Evolutionary conservation across 1,284 basidiomycete genomes (phyloP).

Genomic region (Athelia sp.): DNA sequence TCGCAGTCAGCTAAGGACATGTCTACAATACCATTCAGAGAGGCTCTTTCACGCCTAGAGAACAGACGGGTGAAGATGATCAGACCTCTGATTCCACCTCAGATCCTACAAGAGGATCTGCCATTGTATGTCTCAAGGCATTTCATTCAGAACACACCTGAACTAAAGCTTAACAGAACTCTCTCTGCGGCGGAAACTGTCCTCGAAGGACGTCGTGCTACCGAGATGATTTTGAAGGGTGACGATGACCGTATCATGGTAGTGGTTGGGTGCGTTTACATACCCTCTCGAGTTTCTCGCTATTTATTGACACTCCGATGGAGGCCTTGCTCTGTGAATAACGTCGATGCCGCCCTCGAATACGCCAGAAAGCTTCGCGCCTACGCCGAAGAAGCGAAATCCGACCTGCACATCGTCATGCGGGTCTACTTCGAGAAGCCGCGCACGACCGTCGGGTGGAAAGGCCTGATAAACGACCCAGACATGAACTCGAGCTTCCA

Average conservation of each 20-base stretch:
- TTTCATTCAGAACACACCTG: background rate
- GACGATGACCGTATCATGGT: conserved; percentile 88
- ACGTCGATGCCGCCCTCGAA: conserved; percentile 78
- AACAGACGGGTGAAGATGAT: conserved; percentile 85
- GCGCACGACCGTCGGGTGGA: conserved; percentile 96
- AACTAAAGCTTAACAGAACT: conserved; percentile 51
- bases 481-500: conserved; percentile 84
- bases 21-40: conserved; percentile 67
- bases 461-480: conserved; percentile 96
- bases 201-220: conserved; percentile 75
- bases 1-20: conserved; percentile 43
- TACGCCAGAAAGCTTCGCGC: conserved; percentile 78
- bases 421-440: conserved; percentile 97
- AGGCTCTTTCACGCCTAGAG: conserved; percentile 78
- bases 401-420: conserved; percentile 95
- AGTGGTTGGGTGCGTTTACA: conserved; percentile 74
- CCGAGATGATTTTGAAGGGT: conserved; percentile 78
- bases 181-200: conserved; percentile 77
- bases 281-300: too few species aligned
- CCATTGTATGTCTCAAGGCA: conserved; percentile 48
- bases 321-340: conserved; percentile 92
- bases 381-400: conserved; percentile 78
- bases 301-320: too few species aligned
- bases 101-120: conserved; percentile 87
- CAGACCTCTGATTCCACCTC: conserved; percentile 85